Conservation (phyloP, 768 basidiomycete species). For the Leccinum longicurvipes region DNA sequence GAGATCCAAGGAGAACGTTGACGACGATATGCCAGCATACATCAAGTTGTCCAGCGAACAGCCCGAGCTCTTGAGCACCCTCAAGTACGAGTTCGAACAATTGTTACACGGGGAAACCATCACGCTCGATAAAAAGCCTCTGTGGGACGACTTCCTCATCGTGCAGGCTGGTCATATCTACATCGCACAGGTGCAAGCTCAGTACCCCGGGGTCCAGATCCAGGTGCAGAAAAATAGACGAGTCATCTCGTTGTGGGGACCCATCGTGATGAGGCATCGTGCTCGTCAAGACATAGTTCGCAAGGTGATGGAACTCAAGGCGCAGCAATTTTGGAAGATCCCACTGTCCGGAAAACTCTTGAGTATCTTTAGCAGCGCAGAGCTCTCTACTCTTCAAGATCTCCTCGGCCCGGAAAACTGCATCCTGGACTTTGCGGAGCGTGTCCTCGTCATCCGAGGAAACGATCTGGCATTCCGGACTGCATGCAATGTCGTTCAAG, state of each 20-base stretch:
- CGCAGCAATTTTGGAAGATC: constrained; percentile 42
- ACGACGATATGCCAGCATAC: constrained; percentile 21
- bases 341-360: constrained; percentile 45
- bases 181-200: constrained; percentile 41
- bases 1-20: constrained; percentile 4
- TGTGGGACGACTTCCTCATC: constrained; percentile 68
- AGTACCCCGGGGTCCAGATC: constrained; percentile 42
- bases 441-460: constrained; percentile 54
- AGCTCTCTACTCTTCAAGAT: constrained; percentile 43
- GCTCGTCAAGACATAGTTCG: constrained; percentile 46
- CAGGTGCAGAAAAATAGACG: constrained; percentile 39
- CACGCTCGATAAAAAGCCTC: constrained; percentile 44
- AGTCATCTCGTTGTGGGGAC: constrained; percentile 54
- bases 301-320: constrained; percentile 43
- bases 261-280: constrained; percentile 35
- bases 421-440: constrained; percentile 40
- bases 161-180: constrained; percentile 40
- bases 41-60: constrained; percentile 53
- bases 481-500: constrained; percentile 41
- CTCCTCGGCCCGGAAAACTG: constrained; percentile 59
- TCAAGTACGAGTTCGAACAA: constrained; percentile 62
- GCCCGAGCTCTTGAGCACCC: constrained; percentile 45
- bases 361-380: constrained; percentile 43
- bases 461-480: constrained; percentile 34
- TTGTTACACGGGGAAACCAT: constrained; percentile 60